Percentiles rank a stretch among this genome's conserved stretches.
Conservation (phyloP, 2,329 filamentous ascomycete genomes). For the Triangularia setosa region DNA sequence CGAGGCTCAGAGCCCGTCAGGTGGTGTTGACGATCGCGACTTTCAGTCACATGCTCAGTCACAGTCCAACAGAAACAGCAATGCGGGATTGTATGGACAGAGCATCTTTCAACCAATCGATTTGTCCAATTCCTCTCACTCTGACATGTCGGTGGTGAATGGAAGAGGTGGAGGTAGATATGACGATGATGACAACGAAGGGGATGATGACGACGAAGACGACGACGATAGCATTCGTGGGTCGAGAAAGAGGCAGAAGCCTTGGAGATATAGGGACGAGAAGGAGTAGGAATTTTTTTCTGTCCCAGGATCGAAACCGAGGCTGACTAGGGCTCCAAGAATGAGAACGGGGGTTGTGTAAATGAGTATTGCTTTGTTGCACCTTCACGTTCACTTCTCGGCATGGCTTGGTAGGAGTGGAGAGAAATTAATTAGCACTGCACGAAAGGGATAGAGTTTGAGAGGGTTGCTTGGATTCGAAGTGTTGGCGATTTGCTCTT, state of each 20-base stretch:
- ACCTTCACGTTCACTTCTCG: not conserved
- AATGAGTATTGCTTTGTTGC: not conserved
- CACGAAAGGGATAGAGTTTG: not conserved
- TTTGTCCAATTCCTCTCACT: not conserved
- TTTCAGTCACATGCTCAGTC: not conserved
- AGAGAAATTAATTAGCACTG: not conserved
- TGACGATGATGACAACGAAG: not conserved
- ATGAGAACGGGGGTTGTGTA: not conserved
- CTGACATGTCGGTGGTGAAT: not conserved
- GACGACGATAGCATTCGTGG: not conserved
- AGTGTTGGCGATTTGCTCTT: not conserved
- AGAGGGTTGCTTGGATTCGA: not conserved
- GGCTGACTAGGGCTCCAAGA: not conserved
- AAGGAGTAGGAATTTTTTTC: slow-evolving; percentile 1
- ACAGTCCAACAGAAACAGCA: not conserved
- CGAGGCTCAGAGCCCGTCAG: slow-evolving; percentile 4
- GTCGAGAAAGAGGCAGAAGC: not conserved
- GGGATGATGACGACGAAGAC: not conserved
- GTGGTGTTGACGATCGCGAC: not conserved
- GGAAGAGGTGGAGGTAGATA: not conserved
- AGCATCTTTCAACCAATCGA: slow-evolving; percentile 21
- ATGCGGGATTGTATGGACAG: slow-evolving; percentile 9
- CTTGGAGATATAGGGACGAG: slow-evolving; percentile 1
- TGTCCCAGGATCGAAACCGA: not conserved
- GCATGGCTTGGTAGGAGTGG: not conserved